phyloP scores from a whole-genome alignment of 2,329 filamentous ascomycete genomes.

The Cercospora janseana region DNA sequence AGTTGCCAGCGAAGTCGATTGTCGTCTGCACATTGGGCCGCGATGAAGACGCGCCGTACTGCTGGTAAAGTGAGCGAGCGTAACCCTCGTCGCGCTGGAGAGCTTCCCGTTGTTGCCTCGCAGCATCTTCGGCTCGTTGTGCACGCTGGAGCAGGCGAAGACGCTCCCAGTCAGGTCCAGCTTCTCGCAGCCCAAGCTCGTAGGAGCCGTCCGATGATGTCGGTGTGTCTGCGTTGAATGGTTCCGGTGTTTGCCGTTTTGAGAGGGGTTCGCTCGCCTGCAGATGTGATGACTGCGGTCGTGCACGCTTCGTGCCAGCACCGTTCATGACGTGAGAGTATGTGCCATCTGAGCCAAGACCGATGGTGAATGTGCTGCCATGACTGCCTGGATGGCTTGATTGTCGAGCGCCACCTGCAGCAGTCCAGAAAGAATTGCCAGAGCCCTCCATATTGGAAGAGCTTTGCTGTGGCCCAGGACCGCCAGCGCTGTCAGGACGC shows the following conservation, averaged over 20 bases:
- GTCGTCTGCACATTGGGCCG: conserved; percentile 34
- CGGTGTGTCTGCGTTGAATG: conserved; percentile 30
- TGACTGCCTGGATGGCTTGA: conserved; percentile 20
- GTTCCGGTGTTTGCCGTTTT: conserved; percentile 35
- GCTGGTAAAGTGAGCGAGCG: conserved; percentile 33
- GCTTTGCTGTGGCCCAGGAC: conserved; percentile 4
- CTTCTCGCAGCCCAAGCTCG: conserved; percentile 23
- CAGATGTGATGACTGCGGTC: conserved; percentile 20
- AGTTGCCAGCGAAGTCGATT: conserved; percentile 30
- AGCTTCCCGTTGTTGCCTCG: conserved; percentile 18
- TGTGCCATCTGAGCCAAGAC: neutral
- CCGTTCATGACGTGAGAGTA: neutral
- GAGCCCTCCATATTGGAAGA: conserved; percentile 9
- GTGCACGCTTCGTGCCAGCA: conserved; percentile 26
- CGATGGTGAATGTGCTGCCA: conserved; percentile 2
- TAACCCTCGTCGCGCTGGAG: conserved; percentile 29
- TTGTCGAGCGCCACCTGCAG: conserved; percentile 24
- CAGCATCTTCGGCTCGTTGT: conserved; percentile 18
- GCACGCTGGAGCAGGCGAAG: conserved; percentile 16
- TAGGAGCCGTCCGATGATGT: conserved; percentile 29
- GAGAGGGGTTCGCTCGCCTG: conserved; percentile 25
- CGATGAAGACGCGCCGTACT: conserved; percentile 24
- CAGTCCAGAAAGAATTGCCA: conserved; percentile 24
- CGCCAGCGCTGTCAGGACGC: conserved; percentile 10
- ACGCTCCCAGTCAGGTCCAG: conserved; percentile 9